A percentile compares a stretch with the other conserved stretches of the same genome.
These are phyloP conservation scores for Lentinula sp. DNA, from an alignment of 768 basidiomycete species.

Conservation along the genomic window DNA sequence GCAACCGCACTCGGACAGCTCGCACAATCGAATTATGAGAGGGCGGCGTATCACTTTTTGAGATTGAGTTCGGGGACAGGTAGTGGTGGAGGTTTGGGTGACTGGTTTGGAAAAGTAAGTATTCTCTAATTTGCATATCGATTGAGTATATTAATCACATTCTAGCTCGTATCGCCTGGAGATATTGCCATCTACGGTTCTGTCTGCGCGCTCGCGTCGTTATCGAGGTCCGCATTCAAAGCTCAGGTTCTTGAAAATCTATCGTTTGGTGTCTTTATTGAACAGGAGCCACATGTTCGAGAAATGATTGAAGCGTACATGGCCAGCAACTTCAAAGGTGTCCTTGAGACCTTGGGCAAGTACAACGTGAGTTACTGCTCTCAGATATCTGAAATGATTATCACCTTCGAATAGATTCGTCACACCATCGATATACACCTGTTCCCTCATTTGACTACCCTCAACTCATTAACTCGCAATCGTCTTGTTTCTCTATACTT, in stretches of 20 bases:
- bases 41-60: conserved; percentile 71
- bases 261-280: conserved; percentile 69
- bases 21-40: conserved; percentile 67
- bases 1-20: conserved; percentile 76
- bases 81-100: conserved; percentile 44
- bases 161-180: conserved; percentile 65
- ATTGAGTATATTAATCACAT: not conserved
- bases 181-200: conserved; percentile 89
- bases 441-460: conserved; percentile 52
- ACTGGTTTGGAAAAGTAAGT: conserved; percentile 71
- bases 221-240: conserved; percentile 67
- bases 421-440: conserved; percentile 79
- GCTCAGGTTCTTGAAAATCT: conserved; percentile 61
- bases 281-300: conserved; percentile 81
- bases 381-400: not conserved
- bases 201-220: conserved; percentile 75
- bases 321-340: conserved; percentile 79
- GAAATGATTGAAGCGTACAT: conserved; percentile 86
- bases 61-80: conserved; percentile 54
- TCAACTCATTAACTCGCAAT: conserved; percentile 63
- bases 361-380: conserved; percentile 51
- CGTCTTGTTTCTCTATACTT: conserved; percentile 55
- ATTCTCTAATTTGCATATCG: not conserved
- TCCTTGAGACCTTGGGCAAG: conserved; percentile 65
- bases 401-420: conserved; percentile 46